Evolutionary conservation across 495 filamentous ascomycete genomes (phyloP), one percentile per base, ranked within the genome.

Genomic region (Apiosordaria backusii): DNA sequence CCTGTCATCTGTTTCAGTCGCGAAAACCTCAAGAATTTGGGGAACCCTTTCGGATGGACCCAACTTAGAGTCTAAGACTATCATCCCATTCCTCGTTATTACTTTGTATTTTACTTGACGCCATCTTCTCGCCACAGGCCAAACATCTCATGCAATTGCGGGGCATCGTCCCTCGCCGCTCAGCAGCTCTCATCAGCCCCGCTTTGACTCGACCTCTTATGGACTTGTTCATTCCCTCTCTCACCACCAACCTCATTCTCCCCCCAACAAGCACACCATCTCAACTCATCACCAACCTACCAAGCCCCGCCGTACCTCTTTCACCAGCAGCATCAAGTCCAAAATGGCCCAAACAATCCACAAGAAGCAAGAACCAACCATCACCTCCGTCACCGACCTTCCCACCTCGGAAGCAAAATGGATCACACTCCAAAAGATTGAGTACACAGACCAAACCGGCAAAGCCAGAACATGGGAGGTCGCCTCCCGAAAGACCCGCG

Each of bases 381-480:
- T 86, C 74, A 79, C 74, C 67, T 67, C 75, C 29, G 64, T 84
- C 53, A 70, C 77, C 6, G 75, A 81, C 2, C 74, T 86, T 22
- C 73, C 79, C 61, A 65, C 78, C 19, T 65, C 74, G 7, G 75
- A 84, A 58, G 79, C 84, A 1, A 83, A 78, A 70, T 86, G 84
- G 84, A 72, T 84, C 29, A 77, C 79, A 19, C 79, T 86, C 40
- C 74, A 81, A 57, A 81, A 79, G 62, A 76, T 86, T 65, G 74
- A 81, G 40, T 86, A 82, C 78, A 70, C 72, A 22, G 84, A 86
- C 74, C 81, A 85, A 65, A 70, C 75, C 23, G 83, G 83, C 74
- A 78, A 77, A 35, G 6, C 76, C 2, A 81, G 84, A 57, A 77
- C 79, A 45, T 86, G 84, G 84, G 84, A 86, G 67, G 79, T 79